Percentiles rank a stretch among this genome's conserved stretches.
Evolutionary conservation across 352 stramenopile genomes (phyloP).

Genomic region (Globisporangium megalacanthum): DNA sequence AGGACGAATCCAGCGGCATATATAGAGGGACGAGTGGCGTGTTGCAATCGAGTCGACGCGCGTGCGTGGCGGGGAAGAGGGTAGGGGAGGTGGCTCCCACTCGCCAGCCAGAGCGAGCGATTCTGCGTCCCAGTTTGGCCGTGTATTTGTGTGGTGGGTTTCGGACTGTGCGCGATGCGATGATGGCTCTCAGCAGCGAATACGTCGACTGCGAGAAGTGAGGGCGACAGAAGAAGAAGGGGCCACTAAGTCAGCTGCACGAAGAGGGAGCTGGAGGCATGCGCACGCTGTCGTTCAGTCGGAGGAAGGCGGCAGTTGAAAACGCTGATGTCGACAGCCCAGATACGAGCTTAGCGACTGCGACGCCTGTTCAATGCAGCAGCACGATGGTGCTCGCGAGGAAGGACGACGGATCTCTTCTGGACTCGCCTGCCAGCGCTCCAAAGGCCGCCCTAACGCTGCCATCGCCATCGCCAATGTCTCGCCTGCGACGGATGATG

Average conservation of each 20-base stretch:
- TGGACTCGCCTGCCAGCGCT: not conserved
- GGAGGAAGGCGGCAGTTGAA: conserved; percentile 1
- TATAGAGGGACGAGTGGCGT: conserved; percentile 26
- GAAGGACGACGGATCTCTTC: not conserved
- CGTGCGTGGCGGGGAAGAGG: no score
- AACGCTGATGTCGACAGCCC: not conserved
- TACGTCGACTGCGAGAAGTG: no score
- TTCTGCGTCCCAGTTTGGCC: no score
- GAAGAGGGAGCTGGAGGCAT: not conserved
- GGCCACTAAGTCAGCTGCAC: no score
- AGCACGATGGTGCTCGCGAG: not conserved
- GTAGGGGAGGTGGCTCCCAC: no score
- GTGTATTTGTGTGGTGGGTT: no score
- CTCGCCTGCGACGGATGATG: conserved; percentile 17
- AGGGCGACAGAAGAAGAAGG: no score
- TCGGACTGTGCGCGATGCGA: no score
- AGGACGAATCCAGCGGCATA: conserved; percentile 21
- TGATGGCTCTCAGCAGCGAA: no score
- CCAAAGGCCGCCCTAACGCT: not conserved
- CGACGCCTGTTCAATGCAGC: not conserved
- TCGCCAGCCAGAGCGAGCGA: no score
- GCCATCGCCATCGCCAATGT: conserved; percentile 11
- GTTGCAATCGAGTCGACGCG: not conserved
- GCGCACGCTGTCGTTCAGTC: conserved; percentile 11
- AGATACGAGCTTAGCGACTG: not conserved